Evolutionary conservation across 306 rosid species (phyloP), one percentile per base, ranked within the genome.

Genomic region (Crataegus laevigata): DNA sequence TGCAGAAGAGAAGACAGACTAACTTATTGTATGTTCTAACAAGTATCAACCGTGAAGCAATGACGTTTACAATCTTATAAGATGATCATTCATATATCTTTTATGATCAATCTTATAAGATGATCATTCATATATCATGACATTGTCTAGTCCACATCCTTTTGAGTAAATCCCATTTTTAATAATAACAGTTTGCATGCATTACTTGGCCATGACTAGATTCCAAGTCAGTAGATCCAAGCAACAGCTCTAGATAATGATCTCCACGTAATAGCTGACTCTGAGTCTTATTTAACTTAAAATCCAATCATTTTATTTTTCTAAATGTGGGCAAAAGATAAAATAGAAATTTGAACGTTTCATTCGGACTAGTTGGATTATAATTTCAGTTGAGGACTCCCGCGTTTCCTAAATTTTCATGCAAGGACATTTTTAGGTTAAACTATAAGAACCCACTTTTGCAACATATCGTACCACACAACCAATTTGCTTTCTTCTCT

Each of bases 361-460:
- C 80, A n/a, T 65, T 36, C 13, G 66, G 63, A 13, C 28, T 2
- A 28, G 19, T 70, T 15, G 68, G 76, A 80, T 63, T 63, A 76
- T 50, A 62, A 80, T 82, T 87, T 77, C 78, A 76, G 75, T 82
- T 69, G 51, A 82, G 86, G 90, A 87, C 86, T 80, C 80, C 76
- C 25, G 72, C 74, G 36, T 29, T 81, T 88, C 64, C 71, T 12
- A 24, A 85, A 84, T 75, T 89, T 32, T 7, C 74, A 4, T 80
- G 73, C 29, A 81, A 81, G 85, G 89, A 84, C 89, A 17, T 26
- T 11, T 11, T 30, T 38, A 0, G 43, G 61, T 34, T 47, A 6
- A 13, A 67, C 69, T 86, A 87, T 75, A 89, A 75, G 79, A 76
- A 78, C 77, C 72, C 11, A 59, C 60, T 63, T 75, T 42, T 4